phyloP scores from a whole-genome alignment of 805 yeast genomes.

The Saccharomycopsis microspora region DNA sequence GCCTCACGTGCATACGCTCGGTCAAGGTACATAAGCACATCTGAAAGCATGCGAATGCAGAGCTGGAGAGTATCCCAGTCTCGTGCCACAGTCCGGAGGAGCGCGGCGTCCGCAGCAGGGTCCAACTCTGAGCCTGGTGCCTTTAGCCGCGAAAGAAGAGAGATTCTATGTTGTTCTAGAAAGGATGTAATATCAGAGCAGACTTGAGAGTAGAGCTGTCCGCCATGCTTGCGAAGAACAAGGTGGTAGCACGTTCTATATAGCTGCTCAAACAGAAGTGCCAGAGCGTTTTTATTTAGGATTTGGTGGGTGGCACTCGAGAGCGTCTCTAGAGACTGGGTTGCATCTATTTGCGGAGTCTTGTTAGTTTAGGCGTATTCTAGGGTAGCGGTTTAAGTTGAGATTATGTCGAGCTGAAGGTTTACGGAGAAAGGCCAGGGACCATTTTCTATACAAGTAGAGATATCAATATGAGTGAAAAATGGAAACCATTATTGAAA shows the following conservation, averaged over 20 bases:
- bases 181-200: slow-evolving; percentile 35
- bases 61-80: slow-evolving; percentile 67
- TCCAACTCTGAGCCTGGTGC: not conserved
- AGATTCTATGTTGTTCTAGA: slow-evolving; percentile 24
- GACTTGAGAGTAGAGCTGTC: slow-evolving; percentile 52
- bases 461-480: too few species aligned
- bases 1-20: slow-evolving; percentile 70
- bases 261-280: slow-evolving; percentile 69
- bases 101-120: not conserved
- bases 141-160: slow-evolving; percentile 1
- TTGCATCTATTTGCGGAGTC: too few species aligned
- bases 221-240: slow-evolving; percentile 62
- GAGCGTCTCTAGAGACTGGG: slow-evolving; percentile 36
- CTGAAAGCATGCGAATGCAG: slow-evolving; percentile 69
- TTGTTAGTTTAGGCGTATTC: too few species aligned
- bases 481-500: too few species aligned
- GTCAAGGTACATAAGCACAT: slow-evolving; percentile 78
- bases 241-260: slow-evolving; percentile 71
- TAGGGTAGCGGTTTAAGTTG: too few species aligned
- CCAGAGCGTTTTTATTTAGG: slow-evolving; percentile 58
- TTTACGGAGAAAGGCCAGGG: too few species aligned
- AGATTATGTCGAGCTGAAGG: too few species aligned
- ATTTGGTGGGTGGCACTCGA: slow-evolving; percentile 63
- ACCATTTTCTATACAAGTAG: too few species aligned
- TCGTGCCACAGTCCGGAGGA: slow-evolving; percentile 11